Conservation (phyloP, 1,139 yeast species). For the Lodderomyces jiufengensis region DNA sequence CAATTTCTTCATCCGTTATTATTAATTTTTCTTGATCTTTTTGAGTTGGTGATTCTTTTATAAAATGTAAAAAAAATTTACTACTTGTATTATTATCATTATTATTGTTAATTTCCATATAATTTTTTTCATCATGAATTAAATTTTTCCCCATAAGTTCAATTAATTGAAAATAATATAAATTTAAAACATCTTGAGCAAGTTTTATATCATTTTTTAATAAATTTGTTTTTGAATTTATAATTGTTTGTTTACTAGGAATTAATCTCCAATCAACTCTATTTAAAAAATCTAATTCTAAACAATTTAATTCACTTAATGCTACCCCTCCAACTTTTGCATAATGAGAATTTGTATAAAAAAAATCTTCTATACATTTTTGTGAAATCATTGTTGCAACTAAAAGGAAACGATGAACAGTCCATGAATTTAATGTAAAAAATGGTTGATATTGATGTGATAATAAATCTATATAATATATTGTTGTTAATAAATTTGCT, state of each 20-base stretch:
- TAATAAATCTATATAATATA: constrained; percentile 83
- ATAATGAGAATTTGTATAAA: constrained; percentile 89
- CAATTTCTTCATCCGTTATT: constrained; percentile 14
- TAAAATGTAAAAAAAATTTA: too few relatives aligned
- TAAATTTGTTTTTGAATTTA: neutral
- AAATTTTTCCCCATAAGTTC: constrained; percentile 52
- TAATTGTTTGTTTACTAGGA: constrained; percentile 31
- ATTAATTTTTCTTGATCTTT: too few relatives aligned
- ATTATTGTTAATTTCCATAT: too few relatives aligned
- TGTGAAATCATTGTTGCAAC: constrained; percentile 92
- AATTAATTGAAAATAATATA: constrained; percentile 61
- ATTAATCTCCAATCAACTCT: constrained; percentile 68
- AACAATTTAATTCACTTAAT: constrained; percentile 74
- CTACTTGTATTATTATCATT: too few relatives aligned
- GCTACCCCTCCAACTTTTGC: constrained; percentile 97
- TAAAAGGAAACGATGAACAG: constrained; percentile 86
- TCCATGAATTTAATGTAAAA: constrained; percentile 82
- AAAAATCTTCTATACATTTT: constrained; percentile 90
- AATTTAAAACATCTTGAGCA: constrained; percentile 48
- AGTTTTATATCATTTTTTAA: constrained; percentile 16
- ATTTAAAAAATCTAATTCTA: constrained; percentile 82
- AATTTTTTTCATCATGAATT: constrained; percentile 8
- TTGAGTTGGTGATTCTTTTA: too few relatives aligned
- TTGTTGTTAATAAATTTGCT: constrained; percentile 73
- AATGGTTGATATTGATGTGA: constrained; percentile 71